These are phyloP conservation scores for Corylus avellana DNA, from an alignment of 306 rosid genomes.

Conservation along the genomic window DNA sequence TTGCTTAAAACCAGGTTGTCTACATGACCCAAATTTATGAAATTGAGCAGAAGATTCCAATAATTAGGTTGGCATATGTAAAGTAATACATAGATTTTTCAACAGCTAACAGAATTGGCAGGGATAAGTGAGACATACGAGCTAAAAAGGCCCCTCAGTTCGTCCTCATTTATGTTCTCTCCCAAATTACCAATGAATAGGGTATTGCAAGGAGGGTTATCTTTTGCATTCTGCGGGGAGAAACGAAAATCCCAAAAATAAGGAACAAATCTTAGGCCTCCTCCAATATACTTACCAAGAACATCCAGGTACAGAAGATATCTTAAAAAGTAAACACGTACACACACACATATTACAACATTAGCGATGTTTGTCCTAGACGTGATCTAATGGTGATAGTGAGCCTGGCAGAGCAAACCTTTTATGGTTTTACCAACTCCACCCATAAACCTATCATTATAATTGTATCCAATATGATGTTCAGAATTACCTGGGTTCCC, in stretches of 20 bases:
- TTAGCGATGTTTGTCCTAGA: background rate
- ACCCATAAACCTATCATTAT: too few species aligned
- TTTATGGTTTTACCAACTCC: too few species aligned
- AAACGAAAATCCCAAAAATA: background rate
- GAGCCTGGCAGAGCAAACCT: background rate
- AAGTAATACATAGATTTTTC: conserved; percentile 6
- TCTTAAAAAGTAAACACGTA: background rate
- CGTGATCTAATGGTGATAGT: background rate
- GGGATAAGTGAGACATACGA: conserved; percentile 57
- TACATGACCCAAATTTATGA: conserved; percentile 41
- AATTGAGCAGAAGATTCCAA: conserved; percentile 14
- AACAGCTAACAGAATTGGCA: conserved; percentile 17
- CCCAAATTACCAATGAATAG: conserved; percentile 97
- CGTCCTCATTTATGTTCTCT: conserved; percentile 95
- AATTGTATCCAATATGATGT: background rate
- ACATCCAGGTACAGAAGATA: conserved; percentile 1
- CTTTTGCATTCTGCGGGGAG: conserved; percentile 84
- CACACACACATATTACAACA: background rate
- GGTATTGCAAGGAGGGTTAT: conserved; percentile 99
- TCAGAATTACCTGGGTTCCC: background rate
- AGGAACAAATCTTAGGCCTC: background rate
- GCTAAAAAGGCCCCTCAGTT: conserved; percentile 88
- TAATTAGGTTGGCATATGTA: conserved; percentile 14
- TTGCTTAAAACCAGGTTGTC: conserved; percentile 99
- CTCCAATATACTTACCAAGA: conserved; percentile 13